Evolutionary conservation across 768 basidiomycete genomes (phyloP), one percentile per base, ranked within the genome.

Genomic region (Psilocybe sp.): DNA sequence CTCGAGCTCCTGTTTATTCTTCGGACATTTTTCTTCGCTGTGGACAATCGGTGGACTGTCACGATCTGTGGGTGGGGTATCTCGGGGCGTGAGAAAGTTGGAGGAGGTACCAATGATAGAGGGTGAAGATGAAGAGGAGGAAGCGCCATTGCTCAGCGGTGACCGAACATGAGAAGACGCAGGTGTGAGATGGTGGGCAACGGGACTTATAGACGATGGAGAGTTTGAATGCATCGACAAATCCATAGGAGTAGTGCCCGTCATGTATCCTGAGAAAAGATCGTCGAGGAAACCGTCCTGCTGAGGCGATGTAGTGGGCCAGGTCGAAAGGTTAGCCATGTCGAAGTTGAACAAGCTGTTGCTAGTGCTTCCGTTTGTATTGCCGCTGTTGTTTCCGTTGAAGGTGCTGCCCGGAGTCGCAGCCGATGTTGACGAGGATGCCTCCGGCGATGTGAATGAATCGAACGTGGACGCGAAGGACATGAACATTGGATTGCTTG

Each of bases 401-500:
- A 28, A 28, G 23, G 23, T 28, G 7, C 23, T 28, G 23, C 23
- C 7, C 23, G 23, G 23, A 28, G 23, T 51, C 3, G 54, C 46
- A 34, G 53, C 19, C 47, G 63, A 48, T 41, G 37, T 59, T 9
- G 54, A 50, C 44, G 31, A 52, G 39, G 44, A 40, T 33, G 51
- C 56, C 16, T 50, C 52, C 20, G 62, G 54, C 12, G 69, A 64
- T 10, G 70, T 59, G 13, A 69, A 64, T 33, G 69, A 59, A 52
- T 85, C 84, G 55, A 78, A 82, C 6, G 70, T 66, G 15, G 81
- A 78, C 13, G 84, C 79, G 62, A 87, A 87, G n/a, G 89, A 89
- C 74, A 88, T 89, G 73, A 87, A 92, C 69, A 84, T 76, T 1
- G 91, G 89, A 54, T 92, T 92, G 68, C 77, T 84, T 44, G 89